These are phyloP conservation scores for Colletotrichum plurivorum DNA, from an alignment of 2,329 filamentous ascomycete species.

Conservation along the genomic window DNA sequence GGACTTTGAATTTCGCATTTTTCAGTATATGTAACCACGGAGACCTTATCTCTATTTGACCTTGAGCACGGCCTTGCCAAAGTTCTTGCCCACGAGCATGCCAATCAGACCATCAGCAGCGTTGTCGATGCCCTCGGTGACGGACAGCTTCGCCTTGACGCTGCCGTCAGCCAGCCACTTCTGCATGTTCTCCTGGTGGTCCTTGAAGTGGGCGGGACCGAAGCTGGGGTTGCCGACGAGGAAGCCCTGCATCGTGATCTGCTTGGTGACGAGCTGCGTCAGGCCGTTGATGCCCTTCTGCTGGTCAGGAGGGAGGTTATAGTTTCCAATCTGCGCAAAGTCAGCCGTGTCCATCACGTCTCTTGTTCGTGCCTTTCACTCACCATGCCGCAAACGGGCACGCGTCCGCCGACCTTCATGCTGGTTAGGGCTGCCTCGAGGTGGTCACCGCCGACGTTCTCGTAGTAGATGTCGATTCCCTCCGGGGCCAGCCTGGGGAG, in stretches of 20 bases:
- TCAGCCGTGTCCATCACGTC: not conserved
- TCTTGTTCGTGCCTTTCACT: conserved; percentile 42
- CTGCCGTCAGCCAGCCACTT: conserved; percentile 85
- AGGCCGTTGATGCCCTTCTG: conserved; percentile 78
- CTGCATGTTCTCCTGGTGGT: conserved; percentile 82
- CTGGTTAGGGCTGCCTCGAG: conserved; percentile 60
- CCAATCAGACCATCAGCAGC: conserved; percentile 80
- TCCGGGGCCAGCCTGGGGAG: conserved; percentile 80
- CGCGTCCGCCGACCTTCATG: conserved; percentile 75
- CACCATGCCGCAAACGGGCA: conserved; percentile 77
- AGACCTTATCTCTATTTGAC: conserved; percentile 45
- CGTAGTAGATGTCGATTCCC: conserved; percentile 80
- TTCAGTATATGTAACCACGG: not conserved
- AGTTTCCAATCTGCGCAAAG: conserved; percentile 71
- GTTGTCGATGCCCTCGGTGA: conserved; percentile 84
- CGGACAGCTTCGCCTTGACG: conserved; percentile 77
- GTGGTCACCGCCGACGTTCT: conserved; percentile 68
- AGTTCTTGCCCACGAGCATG: conserved; percentile 84
- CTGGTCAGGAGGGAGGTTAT: conserved; percentile 72
- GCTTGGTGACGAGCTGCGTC: conserved; percentile 74
- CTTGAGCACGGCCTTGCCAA: conserved; percentile 87
- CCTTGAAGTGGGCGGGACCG: conserved; percentile 75
- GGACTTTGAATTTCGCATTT: not conserved
- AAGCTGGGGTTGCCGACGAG: conserved; percentile 80
- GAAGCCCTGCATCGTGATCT: conserved; percentile 81